phyloP scores from a whole-genome alignment of 2,329 filamentous ascomycete species.

The Paecilomyces dactylethromorphus region DNA sequence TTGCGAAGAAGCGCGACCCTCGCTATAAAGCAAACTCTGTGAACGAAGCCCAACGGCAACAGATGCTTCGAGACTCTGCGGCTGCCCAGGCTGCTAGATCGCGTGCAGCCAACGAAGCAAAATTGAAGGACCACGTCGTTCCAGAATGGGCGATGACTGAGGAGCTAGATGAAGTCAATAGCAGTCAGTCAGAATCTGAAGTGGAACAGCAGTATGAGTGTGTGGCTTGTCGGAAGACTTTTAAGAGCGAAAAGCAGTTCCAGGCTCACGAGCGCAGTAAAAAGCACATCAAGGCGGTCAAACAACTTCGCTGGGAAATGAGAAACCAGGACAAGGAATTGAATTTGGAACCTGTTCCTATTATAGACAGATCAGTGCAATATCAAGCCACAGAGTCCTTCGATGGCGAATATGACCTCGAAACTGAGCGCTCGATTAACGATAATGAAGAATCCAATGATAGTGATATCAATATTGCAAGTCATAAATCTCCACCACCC shows the following conservation, averaged over 20 bases:
- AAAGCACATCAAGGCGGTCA: conserved; percentile 83
- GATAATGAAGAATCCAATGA: neutral
- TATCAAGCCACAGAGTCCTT: neutral
- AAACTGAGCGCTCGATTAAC: neutral
- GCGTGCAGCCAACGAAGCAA: conserved; percentile 73
- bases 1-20: conserved; percentile 86
- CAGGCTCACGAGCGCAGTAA: conserved; percentile 93
- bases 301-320: conserved; percentile 77
- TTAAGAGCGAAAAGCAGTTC: conserved; percentile 88
- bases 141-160: conserved; percentile 69
- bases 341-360: conserved; percentile 9
- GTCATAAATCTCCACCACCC: neutral
- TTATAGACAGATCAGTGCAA: neutral
- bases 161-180: conserved; percentile 46
- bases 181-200: conserved; percentile 40
- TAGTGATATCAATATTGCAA: neutral
- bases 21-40: conserved; percentile 72
- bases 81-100: conserved; percentile 79
- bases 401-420: neutral
- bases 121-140: conserved; percentile 55
- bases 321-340: conserved; percentile 62
- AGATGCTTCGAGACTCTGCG: conserved; percentile 67
- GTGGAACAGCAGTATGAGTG: conserved; percentile 56
- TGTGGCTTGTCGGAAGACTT: conserved; percentile 58
- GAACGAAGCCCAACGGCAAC: conserved; percentile 73